These are phyloP conservation scores for Pseudogymnoascus sp. DNA, from an alignment of 2,329 filamentous ascomycete species.

Conservation along the genomic window DNA sequence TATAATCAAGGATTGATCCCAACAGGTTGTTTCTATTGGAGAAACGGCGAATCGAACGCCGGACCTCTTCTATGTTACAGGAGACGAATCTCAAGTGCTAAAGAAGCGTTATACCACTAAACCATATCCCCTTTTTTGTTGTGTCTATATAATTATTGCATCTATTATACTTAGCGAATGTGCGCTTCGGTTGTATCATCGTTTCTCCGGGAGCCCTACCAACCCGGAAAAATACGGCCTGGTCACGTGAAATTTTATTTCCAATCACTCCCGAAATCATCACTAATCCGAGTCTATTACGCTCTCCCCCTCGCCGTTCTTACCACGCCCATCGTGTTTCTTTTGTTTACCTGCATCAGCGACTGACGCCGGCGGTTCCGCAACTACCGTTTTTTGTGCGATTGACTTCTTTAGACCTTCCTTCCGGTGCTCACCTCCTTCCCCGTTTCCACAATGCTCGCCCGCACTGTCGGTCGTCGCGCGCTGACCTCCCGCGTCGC, in stretches of 20 bases:
- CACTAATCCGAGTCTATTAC: neutral
- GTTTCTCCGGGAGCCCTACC: neutral
- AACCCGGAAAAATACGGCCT: neutral
- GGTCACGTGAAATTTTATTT: slow-evolving; percentile 3
- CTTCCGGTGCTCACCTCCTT: neutral
- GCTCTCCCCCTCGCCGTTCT: neutral
- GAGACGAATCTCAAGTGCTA: slow-evolving; percentile 4
- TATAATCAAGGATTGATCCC: slow-evolving; percentile 4
- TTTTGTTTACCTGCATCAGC: neutral
- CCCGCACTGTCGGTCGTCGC: neutral
- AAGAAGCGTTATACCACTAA: slow-evolving; percentile 7
- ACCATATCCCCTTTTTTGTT: slow-evolving; percentile 6
- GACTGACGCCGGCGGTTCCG: neutral
- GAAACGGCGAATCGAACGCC: slow-evolving; percentile 6
- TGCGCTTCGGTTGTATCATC: slow-evolving; percentile 2
- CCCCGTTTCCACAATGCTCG: slow-evolving; percentile 3
- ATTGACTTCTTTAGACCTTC: neutral
- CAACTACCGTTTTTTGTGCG: neutral
- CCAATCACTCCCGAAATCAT: slow-evolving; percentile 6
- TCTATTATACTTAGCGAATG: neutral
- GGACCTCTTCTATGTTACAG: slow-evolving; percentile 6
- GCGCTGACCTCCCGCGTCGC: slow-evolving; percentile 4
- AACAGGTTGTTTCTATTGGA: slow-evolving; percentile 5
- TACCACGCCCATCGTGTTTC: slow-evolving; percentile 1
- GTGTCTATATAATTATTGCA: neutral